Percentiles rank a stretch among this genome's conserved stretches.
Conservation (phyloP, 306 rosid species). For the Ziziphus jujuba region DNA sequence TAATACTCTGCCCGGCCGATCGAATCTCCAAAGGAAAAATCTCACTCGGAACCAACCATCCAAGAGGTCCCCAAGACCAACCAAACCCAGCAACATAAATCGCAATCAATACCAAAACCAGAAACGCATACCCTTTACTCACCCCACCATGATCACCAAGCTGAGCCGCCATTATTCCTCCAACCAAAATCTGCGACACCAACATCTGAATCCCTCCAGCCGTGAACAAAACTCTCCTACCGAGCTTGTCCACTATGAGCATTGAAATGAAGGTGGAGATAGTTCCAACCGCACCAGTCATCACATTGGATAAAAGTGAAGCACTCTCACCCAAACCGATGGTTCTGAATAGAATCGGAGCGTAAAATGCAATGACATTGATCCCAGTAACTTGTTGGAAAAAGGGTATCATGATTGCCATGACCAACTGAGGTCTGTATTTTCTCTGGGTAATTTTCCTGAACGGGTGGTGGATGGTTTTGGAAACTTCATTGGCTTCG, state of each 20-base stretch:
- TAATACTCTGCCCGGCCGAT: conserved; percentile 57
- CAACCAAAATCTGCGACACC: conserved; percentile 46
- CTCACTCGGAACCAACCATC: conserved; percentile 70
- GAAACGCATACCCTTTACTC: conserved; percentile 41
- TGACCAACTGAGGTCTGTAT: conserved; percentile 64
- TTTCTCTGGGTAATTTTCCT: conserved; percentile 41
- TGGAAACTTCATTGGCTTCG: conserved; percentile 38
- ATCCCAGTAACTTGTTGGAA: conserved; percentile 75
- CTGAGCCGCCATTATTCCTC: conserved; percentile 45
- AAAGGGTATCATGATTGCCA: conserved; percentile 64
- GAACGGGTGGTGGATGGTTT: conserved; percentile 47
- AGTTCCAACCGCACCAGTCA: conserved; percentile 46
- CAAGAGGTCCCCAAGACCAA: conserved; percentile 77
- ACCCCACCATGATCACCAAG: conserved; percentile 59
- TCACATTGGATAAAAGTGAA: conserved; percentile 44
- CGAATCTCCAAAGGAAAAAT: conserved; percentile 60
- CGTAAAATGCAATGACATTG: conserved; percentile 60
- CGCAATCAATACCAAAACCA: conserved; percentile 47
- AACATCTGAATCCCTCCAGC: conserved; percentile 67
- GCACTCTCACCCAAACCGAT: conserved; percentile 65
- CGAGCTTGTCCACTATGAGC: conserved; percentile 64
- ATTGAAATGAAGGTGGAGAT: conserved; percentile 55
- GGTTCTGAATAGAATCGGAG: conserved; percentile 52
- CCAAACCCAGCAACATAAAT: conserved; percentile 62
- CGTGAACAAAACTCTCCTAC: conserved; percentile 53